phyloP scores from a whole-genome alignment of 108 stramenopile species.

The Aurantiochytrium sp. region DNA sequence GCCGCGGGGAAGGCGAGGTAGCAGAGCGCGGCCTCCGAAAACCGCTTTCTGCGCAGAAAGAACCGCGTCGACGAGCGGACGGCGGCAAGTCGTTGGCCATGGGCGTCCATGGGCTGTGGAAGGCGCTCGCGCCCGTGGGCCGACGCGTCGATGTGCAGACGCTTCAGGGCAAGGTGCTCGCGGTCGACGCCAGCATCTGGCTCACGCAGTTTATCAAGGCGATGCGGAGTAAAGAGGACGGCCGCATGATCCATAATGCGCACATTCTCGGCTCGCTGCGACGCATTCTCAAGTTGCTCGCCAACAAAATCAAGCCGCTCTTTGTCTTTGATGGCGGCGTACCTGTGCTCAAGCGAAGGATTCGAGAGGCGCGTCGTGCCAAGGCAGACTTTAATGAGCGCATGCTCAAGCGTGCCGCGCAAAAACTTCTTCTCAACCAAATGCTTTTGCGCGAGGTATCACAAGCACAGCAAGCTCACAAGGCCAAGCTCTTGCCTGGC shows the following conservation, averaged over 20 bases:
- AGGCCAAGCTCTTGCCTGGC: neutral
- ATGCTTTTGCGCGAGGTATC: neutral
- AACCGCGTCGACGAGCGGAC: neutral
- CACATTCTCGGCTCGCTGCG: slow-evolving; percentile 87
- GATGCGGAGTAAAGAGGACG: slow-evolving; percentile 82
- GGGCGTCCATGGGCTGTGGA: slow-evolving; percentile 85
- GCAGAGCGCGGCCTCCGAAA: neutral
- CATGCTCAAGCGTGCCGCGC: slow-evolving; percentile 33
- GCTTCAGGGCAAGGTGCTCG: slow-evolving; percentile 76
- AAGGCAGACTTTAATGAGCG: slow-evolving; percentile 46
- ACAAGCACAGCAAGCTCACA: neutral
- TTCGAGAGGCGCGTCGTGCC: slow-evolving; percentile 53
- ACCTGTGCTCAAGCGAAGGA: slow-evolving; percentile 79
- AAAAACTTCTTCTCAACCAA: neutral
- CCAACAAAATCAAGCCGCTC: slow-evolving; percentile 72
- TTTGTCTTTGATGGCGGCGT: slow-evolving; percentile 92
- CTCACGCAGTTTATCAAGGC: slow-evolving; percentile 95
- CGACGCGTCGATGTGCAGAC: slow-evolving; percentile 91
- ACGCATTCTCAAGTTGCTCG: slow-evolving; percentile 71
- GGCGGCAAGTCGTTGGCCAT: slow-evolving; percentile 29
- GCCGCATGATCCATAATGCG: slow-evolving; percentile 68
- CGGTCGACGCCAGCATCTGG: slow-evolving; percentile 94
- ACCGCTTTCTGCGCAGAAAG: neutral
- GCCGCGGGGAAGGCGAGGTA: neutral
- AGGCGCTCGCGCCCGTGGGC: slow-evolving; percentile 42